A percentile compares a stretch with the other conserved stretches of the same genome.
phyloP scores from a whole-genome alignment of 176 grass and related monocot genomes.

The Pharus latifolius region DNA sequence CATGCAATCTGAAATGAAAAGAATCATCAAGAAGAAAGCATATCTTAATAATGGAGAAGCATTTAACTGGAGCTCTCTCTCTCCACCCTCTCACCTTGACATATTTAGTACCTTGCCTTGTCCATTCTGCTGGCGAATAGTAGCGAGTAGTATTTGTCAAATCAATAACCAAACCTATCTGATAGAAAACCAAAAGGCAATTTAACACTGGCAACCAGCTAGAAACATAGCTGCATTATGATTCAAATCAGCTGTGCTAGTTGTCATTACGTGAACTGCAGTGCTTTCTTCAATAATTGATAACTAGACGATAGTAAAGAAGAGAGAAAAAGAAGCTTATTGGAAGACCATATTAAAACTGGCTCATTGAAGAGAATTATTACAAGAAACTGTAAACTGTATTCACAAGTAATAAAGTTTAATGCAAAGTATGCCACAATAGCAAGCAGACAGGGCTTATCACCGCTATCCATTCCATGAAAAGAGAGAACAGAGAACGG shows the following conservation, averaged over 20 bases:
- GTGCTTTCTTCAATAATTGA: no score
- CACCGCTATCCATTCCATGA: no score
- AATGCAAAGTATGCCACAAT: no score
- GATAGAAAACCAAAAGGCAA: background rate
- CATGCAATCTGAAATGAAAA: constrained; percentile 59
- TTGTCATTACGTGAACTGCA: no score
- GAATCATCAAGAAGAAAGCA: background rate
- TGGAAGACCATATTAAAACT: no score
- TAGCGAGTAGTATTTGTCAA: constrained; percentile 74
- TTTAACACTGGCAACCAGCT: background rate
- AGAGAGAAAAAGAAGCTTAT: no score
- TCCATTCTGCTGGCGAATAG: constrained; percentile 54
- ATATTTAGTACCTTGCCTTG: constrained; percentile 64
- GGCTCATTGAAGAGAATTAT: no score
- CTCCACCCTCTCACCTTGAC: constrained; percentile 60
- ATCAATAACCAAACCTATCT: constrained; percentile 79
- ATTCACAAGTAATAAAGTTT: no score
- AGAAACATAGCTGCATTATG: background rate
- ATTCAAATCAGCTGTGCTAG: background rate
- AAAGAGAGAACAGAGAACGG: no score
- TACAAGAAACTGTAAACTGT: no score
- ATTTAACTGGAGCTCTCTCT: background rate
- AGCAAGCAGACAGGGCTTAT: no score
- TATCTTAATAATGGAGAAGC: background rate
- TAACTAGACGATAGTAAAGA: no score